A percentile compares a stretch with the other conserved stretches of the same genome.
Conservation (phyloP, 2,329 filamentous ascomycete species). For the Endocalyx cinctus region DNA sequence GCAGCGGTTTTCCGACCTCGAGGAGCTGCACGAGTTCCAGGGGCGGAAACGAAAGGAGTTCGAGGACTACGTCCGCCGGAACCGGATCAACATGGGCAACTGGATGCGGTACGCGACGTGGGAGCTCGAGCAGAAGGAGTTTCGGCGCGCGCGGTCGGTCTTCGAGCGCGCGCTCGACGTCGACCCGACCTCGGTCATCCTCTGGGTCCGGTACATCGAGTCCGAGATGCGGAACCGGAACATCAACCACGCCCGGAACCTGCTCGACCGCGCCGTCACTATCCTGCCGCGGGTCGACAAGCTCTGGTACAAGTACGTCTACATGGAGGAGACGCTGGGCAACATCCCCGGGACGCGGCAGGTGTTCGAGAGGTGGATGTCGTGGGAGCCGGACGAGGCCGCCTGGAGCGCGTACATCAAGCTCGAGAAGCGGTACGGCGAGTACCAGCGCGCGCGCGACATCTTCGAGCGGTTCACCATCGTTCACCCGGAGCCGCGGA, state of each 20-base stretch:
- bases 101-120: slow-evolving; percentile 98
- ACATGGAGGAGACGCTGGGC: slow-evolving; percentile 96
- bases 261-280: slow-evolving; percentile 91
- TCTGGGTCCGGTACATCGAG: slow-evolving; percentile 94
- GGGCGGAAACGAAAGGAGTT: slow-evolving; percentile 94
- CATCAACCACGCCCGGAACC: slow-evolving; percentile 93
- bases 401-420: slow-evolving; percentile 97
- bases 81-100: slow-evolving; percentile 94
- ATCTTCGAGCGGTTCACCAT: slow-evolving; percentile 89
- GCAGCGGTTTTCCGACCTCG: slow-evolving; percentile 90
- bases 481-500: slow-evolving; percentile 88
- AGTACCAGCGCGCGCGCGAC: slow-evolving; percentile 82
- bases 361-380: slow-evolving; percentile 97
- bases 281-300: slow-evolving; percentile 89
- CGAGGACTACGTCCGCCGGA: slow-evolving; percentile 94
- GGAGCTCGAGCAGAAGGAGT: slow-evolving; percentile 98
- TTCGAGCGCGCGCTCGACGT: slow-evolving; percentile 95
- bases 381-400: slow-evolving; percentile 93
- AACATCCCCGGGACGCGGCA: slow-evolving; percentile 89
- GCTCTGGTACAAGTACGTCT: slow-evolving; percentile 98
- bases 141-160: slow-evolving; percentile 81
- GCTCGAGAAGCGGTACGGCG: slow-evolving; percentile 89
- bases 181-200: slow-evolving; percentile 75
- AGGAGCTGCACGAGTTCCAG: slow-evolving; percentile 97
- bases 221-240: slow-evolving; percentile 93